Percentiles rank a stretch among this genome's conserved stretches.
Evolutionary conservation across 176 grass and related monocot species (phyloP).

Genomic region (Carex cristatella): DNA sequence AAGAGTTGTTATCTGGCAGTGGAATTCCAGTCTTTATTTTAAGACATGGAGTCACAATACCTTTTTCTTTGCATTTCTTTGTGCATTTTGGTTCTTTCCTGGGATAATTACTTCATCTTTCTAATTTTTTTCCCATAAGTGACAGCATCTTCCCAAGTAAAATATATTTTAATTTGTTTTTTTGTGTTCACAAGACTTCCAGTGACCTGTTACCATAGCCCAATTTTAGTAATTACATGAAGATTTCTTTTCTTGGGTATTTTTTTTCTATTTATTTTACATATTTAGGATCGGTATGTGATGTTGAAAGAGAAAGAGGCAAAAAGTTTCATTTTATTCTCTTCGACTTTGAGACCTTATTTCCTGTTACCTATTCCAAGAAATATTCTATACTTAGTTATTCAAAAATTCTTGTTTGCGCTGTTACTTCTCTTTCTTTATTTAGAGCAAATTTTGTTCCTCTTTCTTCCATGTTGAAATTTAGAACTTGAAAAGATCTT

Average conservation of each 20-base stretch:
- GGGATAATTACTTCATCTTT: not conserved
- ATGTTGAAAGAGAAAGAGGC: not conserved
- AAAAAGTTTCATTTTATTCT: not conserved
- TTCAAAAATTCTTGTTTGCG: not conserved
- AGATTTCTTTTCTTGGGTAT: slow-evolving; percentile 1
- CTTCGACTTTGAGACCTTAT: not conserved
- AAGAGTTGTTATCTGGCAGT: not conserved
- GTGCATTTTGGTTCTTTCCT: not conserved
- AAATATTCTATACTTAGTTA: not conserved
- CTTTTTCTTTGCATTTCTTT: not conserved
- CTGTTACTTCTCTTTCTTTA: not conserved
- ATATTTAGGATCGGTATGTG: not conserved
- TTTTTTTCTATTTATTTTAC: not conserved
- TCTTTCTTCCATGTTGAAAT: slow-evolving; percentile 1
- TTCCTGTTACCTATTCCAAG: not conserved
- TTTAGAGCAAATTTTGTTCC: not conserved
- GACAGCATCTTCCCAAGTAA: not conserved
- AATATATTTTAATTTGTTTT: not conserved
- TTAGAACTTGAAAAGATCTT: not conserved
- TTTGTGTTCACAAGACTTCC: not conserved
- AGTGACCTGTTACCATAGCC: not conserved
- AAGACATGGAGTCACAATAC: not conserved
- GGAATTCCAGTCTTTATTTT: not conserved
- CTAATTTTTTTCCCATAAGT: not conserved
- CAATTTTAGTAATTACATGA: slow-evolving; percentile 1